These are phyloP conservation scores for Trichoderma breve DNA, from an alignment of 2,329 filamentous ascomycete genomes.

Conservation along the genomic window DNA sequence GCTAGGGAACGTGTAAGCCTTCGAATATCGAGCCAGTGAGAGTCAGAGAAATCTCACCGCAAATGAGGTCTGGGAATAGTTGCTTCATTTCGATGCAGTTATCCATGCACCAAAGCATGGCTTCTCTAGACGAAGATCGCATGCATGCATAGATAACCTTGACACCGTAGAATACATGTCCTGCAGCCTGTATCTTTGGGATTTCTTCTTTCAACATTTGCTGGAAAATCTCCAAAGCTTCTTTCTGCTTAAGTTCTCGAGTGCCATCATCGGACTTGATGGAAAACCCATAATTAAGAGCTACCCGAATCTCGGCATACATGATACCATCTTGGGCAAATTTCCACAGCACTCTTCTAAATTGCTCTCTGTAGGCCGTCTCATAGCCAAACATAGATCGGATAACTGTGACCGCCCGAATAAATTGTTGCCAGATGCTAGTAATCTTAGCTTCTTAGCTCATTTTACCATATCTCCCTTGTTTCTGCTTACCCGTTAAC, in stretches of 20 bases:
- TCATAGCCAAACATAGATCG: conserved; percentile 7
- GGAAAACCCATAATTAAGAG: conserved; percentile 1
- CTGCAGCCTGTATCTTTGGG: conserved; percentile 70
- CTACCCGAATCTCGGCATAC: conserved; percentile 12
- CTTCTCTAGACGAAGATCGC: conserved; percentile 41
- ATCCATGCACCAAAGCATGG: conserved; percentile 61
- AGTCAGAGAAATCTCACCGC: neutral
- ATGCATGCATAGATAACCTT: conserved; percentile 82
- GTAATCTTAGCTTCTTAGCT: neutral
- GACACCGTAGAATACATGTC: conserved; percentile 77
- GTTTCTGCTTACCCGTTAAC: neutral
- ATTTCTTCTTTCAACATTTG: conserved; percentile 75
- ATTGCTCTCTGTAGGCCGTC: conserved; percentile 1
- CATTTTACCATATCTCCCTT: neutral
- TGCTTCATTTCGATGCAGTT: conserved; percentile 80
- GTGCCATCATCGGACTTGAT: conserved; percentile 9
- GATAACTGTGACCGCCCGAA: conserved; percentile 3
- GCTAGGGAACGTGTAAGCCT: conserved; percentile 49
- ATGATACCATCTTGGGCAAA: conserved; percentile 10
- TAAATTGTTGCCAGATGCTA: conserved; percentile 6
- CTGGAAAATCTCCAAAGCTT: conserved; percentile 1
- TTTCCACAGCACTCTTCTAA: neutral
- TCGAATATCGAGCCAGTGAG: neutral
- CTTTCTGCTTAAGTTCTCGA: neutral
- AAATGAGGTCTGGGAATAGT: conserved; percentile 70